Conservation (phyloP, 208 protist genomes). For the Angomonas deanei region DNA sequence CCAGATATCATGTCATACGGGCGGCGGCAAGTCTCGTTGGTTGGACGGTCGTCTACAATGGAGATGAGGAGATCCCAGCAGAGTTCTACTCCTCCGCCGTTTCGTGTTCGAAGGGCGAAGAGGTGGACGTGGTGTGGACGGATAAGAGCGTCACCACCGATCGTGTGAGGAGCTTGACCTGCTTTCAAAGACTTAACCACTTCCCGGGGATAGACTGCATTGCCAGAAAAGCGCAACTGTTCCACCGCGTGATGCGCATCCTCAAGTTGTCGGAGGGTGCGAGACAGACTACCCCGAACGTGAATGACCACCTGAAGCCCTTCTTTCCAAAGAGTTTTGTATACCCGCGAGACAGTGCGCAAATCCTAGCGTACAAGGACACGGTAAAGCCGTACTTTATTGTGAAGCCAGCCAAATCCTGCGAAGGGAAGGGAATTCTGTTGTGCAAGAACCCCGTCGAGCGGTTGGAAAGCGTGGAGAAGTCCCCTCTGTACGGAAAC, state of each 20-base stretch:
- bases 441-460: constrained; percentile 47
- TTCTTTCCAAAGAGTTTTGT: background rate
- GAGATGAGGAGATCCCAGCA: constrained; percentile 25
- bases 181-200: constrained; percentile 91
- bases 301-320: background rate
- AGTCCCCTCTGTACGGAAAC: constrained; percentile 21
- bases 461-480: constrained; percentile 23
- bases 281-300: background rate
- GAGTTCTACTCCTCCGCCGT: constrained; percentile 28
- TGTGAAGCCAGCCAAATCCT: constrained; percentile 84
- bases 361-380: background rate
- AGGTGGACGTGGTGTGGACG: constrained; percentile 62
- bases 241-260: constrained; percentile 74
- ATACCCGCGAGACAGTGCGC: background rate
- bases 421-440: constrained; percentile 75
- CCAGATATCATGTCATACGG: constrained; percentile 82
- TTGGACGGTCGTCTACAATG: constrained; percentile 57
- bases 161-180: constrained; percentile 51
- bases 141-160: constrained; percentile 73
- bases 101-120: background rate
- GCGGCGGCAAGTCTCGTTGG: constrained; percentile 43
- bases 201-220: constrained; percentile 88
- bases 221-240: constrained; percentile 86
- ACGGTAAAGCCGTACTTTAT: constrained; percentile 45
- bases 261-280: constrained; percentile 1